Conservation (phyloP, 169 alveolate genomes). For the Plasmodium sp. region DNA sequence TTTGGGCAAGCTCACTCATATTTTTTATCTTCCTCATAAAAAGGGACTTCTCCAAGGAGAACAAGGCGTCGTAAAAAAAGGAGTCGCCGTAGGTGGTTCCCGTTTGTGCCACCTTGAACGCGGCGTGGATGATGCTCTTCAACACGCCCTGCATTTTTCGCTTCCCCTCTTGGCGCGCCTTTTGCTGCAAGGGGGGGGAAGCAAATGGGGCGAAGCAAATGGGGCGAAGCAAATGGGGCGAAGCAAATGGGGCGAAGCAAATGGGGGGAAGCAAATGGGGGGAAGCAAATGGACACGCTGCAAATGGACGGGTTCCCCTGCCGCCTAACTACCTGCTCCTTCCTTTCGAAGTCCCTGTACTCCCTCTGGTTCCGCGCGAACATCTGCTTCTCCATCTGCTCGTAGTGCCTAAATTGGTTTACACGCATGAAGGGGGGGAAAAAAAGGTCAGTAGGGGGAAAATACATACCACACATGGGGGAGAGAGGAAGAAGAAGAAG, state of each 20-base stretch:
- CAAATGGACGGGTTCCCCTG: background rate
- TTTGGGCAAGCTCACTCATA: slow-evolving; percentile 24
- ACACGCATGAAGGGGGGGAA: background rate
- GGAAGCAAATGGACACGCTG: background rate
- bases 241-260: background rate
- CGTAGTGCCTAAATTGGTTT: slow-evolving; percentile 17
- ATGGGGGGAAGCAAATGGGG: too few species aligned
- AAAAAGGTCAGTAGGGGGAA: background rate
- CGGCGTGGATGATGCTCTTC: slow-evolving; percentile 18
- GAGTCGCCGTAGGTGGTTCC: slow-evolving; percentile 21
- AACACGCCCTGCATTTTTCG: slow-evolving; percentile 21
- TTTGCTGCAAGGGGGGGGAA: slow-evolving; percentile 19
- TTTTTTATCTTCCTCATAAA: slow-evolving; percentile 40
- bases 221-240: background rate
- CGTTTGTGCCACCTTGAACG: slow-evolving; percentile 1
- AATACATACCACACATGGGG: background rate
- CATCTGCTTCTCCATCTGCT: slow-evolving; percentile 15
- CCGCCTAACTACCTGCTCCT: slow-evolving; percentile 18
- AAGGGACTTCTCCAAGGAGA: slow-evolving; percentile 24
- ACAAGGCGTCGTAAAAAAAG: slow-evolving; percentile 23
- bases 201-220: background rate
- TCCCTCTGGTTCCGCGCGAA: slow-evolving; percentile 5
- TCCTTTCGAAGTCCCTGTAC: slow-evolving; percentile 14
- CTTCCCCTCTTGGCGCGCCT: background rate
- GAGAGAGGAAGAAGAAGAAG: background rate